Evolutionary conservation across 192 early-diverging fungal genomes (phyloP).

Genomic region (Powellomyces hirtus): DNA sequence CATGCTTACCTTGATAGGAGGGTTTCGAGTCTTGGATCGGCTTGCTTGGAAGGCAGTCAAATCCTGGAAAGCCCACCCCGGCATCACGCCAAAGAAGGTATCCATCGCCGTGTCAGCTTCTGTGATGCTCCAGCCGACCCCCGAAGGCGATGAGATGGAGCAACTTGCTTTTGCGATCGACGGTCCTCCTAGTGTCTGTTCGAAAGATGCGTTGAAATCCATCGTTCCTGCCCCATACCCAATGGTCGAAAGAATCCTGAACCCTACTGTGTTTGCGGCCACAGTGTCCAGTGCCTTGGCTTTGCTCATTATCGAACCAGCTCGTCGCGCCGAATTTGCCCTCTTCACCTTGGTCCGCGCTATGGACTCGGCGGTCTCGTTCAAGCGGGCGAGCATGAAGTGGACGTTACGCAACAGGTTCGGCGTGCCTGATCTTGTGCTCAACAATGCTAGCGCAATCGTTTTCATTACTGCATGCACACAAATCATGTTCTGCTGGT

Average conservation of each 20-base stretch:
- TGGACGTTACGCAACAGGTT: conserved; percentile 31
- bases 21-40: conserved; percentile 13
- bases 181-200: no score
- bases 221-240: not conserved
- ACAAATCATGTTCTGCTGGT: conserved; percentile 63
- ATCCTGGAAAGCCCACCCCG: no score
- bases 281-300: conserved; percentile 2
- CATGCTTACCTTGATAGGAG: conserved; percentile 20
- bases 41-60: not conserved
- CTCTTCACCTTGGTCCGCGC: conserved; percentile 54
- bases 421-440: conserved; percentile 43
- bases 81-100: no score
- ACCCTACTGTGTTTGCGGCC: conserved; percentile 4
- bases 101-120: not conserved
- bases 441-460: conserved; percentile 43
- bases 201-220: not conserved
- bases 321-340: conserved; percentile 43
- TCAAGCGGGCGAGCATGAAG: conserved; percentile 31
- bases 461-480: conserved; percentile 53
- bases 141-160: no score
- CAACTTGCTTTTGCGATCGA: not conserved
- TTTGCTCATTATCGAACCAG: conserved; percentile 4
- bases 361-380: conserved; percentile 37
- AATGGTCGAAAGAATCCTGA: not conserved
- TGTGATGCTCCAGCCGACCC: not conserved